Conservation (phyloP, 192 early-diverging fungal genomes). For the Entophlyctis helioformis region DNA sequence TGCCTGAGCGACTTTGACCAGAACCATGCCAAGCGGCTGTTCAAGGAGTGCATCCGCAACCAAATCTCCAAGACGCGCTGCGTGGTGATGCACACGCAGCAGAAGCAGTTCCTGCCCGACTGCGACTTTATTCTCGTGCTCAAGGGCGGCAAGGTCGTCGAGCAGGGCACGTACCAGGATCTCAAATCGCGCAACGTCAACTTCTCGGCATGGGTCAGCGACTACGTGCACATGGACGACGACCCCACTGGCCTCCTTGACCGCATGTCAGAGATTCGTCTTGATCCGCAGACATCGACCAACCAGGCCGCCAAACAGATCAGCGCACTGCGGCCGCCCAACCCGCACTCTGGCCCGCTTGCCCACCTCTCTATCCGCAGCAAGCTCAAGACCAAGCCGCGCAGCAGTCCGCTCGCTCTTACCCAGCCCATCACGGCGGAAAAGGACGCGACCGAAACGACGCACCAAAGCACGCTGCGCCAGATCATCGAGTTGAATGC, state of each 20-base stretch:
- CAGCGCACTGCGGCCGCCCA: background rate
- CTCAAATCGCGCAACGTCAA: constrained; percentile 51
- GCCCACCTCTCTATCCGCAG: too few species aligned
- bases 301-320: too few species aligned
- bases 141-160: constrained; percentile 44
- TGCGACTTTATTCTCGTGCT: constrained; percentile 58
- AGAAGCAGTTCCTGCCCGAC: constrained; percentile 28
- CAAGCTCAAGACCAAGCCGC: too few species aligned
- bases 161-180: constrained; percentile 47
- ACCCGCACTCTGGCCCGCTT: too few species aligned
- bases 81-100: constrained; percentile 60
- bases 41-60: constrained; percentile 26
- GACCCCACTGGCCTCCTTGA: constrained; percentile 26
- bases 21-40: constrained; percentile 22
- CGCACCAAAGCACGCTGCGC: too few species aligned
- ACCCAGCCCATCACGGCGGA: constrained; percentile 14
- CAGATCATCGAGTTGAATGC: constrained; percentile 37
- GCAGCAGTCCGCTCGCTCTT: constrained; percentile 22
- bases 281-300: constrained; percentile 14
- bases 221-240: constrained; percentile 48
- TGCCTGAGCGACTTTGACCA: constrained; percentile 31
- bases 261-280: constrained; percentile 23
- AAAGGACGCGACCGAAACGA: background rate
- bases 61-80: constrained; percentile 35
- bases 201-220: constrained; percentile 50